These are phyloP conservation scores for Colletotrichum lini DNA, from an alignment of 2,329 filamentous ascomycete genomes.

Conservation along the genomic window DNA sequence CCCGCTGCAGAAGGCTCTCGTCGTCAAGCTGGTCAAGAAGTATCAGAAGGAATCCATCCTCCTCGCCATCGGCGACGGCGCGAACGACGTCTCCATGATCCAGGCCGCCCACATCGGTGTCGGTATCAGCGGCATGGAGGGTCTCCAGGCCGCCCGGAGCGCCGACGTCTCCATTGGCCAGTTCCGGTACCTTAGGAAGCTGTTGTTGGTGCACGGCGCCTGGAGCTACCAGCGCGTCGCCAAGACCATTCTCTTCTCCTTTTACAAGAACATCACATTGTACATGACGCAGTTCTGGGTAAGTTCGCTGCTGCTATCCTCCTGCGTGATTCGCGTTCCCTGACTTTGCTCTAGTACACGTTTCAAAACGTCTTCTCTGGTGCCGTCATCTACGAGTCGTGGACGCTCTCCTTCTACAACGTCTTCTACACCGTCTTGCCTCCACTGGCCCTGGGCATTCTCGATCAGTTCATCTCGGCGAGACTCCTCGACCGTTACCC, in stretches of 20 bases:
- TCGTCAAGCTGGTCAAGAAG: constrained; percentile 98
- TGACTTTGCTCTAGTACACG: constrained; percentile 75
- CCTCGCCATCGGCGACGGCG: constrained; percentile 95
- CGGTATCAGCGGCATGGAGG: constrained; percentile 96
- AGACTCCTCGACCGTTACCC: constrained; percentile 94
- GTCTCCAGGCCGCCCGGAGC: constrained; percentile 94
- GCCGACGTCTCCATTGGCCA: constrained; percentile 97
- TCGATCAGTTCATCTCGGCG: constrained; percentile 97
- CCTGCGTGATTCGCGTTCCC: constrained; percentile 18
- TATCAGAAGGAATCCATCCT: constrained; percentile 90
- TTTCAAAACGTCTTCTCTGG: constrained; percentile 99
- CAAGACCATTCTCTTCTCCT: constrained; percentile 98
- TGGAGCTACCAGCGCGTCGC: constrained; percentile 98
- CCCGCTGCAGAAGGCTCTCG: constrained; percentile 94
- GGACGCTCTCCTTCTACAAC: constrained; percentile 99
- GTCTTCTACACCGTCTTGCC: constrained; percentile 97
- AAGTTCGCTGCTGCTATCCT: constrained; percentile 54
- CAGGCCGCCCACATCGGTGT: constrained; percentile 98
- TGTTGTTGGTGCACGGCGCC: constrained; percentile 93
- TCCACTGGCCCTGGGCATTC: constrained; percentile 93
- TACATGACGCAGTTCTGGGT: constrained; percentile 99
- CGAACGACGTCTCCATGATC: constrained; percentile 99
- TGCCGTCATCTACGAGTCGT: constrained; percentile 98
- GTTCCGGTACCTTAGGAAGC: constrained; percentile 94
- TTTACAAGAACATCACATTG: constrained; percentile 98